Evolutionary conservation across 371 early-diverging fungal species (phyloP).

Genomic region (Mucor lusitanicus): DNA sequence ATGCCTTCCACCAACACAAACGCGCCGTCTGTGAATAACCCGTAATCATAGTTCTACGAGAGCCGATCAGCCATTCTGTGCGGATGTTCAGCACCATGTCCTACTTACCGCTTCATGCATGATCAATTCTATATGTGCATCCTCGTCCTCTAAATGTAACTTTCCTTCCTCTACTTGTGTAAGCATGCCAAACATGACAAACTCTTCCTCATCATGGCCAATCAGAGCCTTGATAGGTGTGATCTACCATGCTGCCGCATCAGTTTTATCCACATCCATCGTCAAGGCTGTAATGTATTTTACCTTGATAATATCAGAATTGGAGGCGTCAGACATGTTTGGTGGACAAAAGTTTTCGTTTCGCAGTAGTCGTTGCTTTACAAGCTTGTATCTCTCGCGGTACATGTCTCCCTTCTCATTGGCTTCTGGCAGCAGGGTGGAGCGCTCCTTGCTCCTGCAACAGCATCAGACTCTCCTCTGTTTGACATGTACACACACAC

Average conservation of each 20-base stretch:
- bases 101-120: slow-evolving; percentile 45
- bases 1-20: slow-evolving; percentile 85
- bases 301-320: slow-evolving; percentile 29
- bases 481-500: too few relatives aligned
- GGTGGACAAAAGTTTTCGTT: slow-evolving; percentile 80
- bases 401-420: slow-evolving; percentile 68
- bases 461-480: not conserved
- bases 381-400: slow-evolving; percentile 74
- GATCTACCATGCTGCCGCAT: slow-evolving; percentile 44
- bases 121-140: slow-evolving; percentile 73
- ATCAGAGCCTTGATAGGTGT: slow-evolving; percentile 82
- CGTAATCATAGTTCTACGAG: slow-evolving; percentile 54
- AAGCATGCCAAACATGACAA: slow-evolving; percentile 88
- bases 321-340: not conserved
- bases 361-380: slow-evolving; percentile 79
- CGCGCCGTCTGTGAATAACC: slow-evolving; percentile 80
- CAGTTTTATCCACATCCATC: not conserved
- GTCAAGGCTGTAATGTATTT: not conserved
- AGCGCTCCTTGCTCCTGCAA: slow-evolving; percentile 21
- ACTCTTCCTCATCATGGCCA: slow-evolving; percentile 73
- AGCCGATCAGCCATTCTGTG: not conserved
- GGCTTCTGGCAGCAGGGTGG: slow-evolving; percentile 60
- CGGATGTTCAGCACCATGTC: not conserved
- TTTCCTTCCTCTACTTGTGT: slow-evolving; percentile 83
- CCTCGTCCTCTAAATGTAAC: slow-evolving; percentile 83